Base-by-base conservation (phyloP, 108 stramenopile genomes). In the Cyclostephanos invisitatus region DNA sequence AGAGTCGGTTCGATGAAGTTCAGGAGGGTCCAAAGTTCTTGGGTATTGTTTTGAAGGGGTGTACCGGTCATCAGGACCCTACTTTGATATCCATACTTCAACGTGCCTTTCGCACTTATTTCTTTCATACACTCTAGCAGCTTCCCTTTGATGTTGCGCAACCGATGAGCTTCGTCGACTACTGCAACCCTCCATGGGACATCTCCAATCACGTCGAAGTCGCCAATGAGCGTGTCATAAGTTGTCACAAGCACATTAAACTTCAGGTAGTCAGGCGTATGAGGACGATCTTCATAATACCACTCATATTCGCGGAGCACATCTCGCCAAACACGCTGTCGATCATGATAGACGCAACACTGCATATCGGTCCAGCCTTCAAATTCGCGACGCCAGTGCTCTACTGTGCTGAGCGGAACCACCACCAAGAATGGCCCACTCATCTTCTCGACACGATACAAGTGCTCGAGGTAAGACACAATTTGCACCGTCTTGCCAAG, bases 331-430 rank as follows among this genome's bases (percentile, higher is more conserved):
- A 96, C 87, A 49, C 94, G 78, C 74, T 95, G 93, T 22, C 89
- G 55, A 74, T 98, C 98, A 68, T 99, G 97, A 70, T 99, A 99
- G 36, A 97, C 87, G 73, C 97, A 98, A 68, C 89, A 85, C 21
- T 85, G 83, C 93, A 99, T 94, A 62, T 98, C 94, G 49, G 97
- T 96, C 99, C 98, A 98, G 12, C 94, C 94, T 70, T 92, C 89
- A 42, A 97, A 90, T 67, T 99, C 99, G 44, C 99, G 93, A 14
- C 96, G 87, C 98, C 98, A 99, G 74, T 99, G 98, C 67, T 95
- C 97, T 38, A 99, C 94, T 8, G 98, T 99, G 44, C 96, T 96
- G 2, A 99, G 82, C 2, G 98, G 98, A 4, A 93, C 98, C 50
- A 98, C 97, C 3, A 99, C 94, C 28, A 99, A 77, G 62, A 92